phyloP scores from a whole-genome alignment of 2,329 filamentous ascomycete species.

The Aureobasidium zeae region DNA sequence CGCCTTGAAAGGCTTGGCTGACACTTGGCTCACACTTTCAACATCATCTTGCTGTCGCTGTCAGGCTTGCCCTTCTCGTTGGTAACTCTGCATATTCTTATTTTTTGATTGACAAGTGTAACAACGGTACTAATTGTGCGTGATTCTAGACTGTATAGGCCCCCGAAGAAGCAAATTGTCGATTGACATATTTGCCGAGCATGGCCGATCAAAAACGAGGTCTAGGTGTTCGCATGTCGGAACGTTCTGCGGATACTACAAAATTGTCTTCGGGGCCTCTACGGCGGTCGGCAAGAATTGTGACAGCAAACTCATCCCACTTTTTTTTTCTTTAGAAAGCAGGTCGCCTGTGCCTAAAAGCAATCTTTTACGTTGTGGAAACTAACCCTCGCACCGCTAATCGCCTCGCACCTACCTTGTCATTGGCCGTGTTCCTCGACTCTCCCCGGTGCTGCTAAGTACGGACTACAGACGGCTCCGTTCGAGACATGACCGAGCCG shows the following conservation, averaged over 20 bases:
- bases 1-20: background rate
- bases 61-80: too few species aligned
- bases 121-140: too few species aligned
- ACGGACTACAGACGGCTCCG: slow-evolving; percentile 11
- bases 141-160: slow-evolving; percentile 2
- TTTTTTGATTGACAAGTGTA: too few species aligned
- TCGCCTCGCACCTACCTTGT: background rate
- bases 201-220: slow-evolving; percentile 10
- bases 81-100: too few species aligned
- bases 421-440: slow-evolving; percentile 5
- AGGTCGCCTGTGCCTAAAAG: slow-evolving; percentile 1
- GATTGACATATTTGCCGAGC: slow-evolving; percentile 4
- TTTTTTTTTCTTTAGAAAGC: slow-evolving; percentile 9
- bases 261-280: slow-evolving; percentile 3
- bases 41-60: background rate
- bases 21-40: slow-evolving; percentile 4
- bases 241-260: slow-evolving; percentile 9
- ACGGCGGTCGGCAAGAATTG: slow-evolving; percentile 1
- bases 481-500: background rate
- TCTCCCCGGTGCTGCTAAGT: slow-evolving; percentile 4
- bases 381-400: slow-evolving; percentile 13
- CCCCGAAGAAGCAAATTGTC: slow-evolving; percentile 1
- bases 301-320: background rate
- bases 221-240: slow-evolving; percentile 13
- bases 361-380: slow-evolving; percentile 10